A percentile compares a stretch with the other conserved stretches of the same genome.
Evolutionary conservation across 257 asterid species (phyloP).

Genomic region (Striga asiatica): DNA sequence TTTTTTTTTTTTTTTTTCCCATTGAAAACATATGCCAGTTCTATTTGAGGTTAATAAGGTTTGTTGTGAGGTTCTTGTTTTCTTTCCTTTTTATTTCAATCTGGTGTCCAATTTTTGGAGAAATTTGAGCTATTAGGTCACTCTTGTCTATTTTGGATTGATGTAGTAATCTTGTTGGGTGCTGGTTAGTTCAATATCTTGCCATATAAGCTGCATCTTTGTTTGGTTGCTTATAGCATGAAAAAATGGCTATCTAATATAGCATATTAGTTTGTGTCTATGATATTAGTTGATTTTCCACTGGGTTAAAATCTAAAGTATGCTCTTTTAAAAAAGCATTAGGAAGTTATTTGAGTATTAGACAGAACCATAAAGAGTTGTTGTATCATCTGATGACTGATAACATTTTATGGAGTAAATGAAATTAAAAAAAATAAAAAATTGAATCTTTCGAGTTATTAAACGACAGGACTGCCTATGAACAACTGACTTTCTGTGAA

Average conservation of each 20-base stretch:
- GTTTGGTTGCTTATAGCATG: no score
- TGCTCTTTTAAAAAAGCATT: no score
- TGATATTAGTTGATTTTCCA: no score
- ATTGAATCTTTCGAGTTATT: neutral
- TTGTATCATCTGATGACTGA: no score
- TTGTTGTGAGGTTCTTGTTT: neutral
- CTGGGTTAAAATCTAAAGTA: neutral
- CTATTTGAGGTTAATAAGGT: neutral
- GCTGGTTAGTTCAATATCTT: neutral
- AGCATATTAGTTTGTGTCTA: no score
- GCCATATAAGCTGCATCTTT: neutral
- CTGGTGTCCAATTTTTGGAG: neutral
- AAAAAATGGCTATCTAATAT: no score
- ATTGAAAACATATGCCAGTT: no score
- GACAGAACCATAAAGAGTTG: no score
- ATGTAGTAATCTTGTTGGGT: neutral
- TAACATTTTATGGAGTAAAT: no score
- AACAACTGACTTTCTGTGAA: slow-evolving; percentile 71
- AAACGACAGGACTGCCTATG: slow-evolving; percentile 60
- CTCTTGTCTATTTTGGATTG: neutral
- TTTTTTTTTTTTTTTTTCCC: neutral
- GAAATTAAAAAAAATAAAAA: no score
- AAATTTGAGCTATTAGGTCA: slow-evolving; percentile 1
- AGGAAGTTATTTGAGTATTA: no score
- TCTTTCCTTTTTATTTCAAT: neutral